phyloP scores from a whole-genome alignment of 495 filamentous ascomycete species.

The Xanthoparmelia taractica region DNA sequence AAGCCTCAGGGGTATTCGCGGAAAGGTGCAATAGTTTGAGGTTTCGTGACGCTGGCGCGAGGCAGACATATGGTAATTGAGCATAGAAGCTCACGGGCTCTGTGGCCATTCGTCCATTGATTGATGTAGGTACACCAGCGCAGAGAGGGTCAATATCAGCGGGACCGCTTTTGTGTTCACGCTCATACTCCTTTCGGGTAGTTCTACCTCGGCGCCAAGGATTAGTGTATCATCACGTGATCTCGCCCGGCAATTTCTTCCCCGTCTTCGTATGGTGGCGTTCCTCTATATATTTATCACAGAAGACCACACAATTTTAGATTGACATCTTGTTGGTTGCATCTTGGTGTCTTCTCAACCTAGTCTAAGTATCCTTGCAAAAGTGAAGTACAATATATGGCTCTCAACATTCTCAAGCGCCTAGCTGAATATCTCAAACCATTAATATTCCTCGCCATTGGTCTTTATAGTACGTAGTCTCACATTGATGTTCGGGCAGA shows the following conservation, averaged over 20 bases:
- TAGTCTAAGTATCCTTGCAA: not conserved
- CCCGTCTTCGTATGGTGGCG: not conserved
- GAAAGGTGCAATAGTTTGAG: not conserved
- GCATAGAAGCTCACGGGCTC: not conserved
- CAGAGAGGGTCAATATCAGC: no score
- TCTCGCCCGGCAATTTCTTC: no score
- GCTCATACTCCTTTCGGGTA: no score
- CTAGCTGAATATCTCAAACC: slow-evolving; percentile 11
- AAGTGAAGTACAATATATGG: not conserved
- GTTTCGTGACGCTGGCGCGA: not conserved
- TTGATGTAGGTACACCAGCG: no score
- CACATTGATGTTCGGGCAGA: not conserved
- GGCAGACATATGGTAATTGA: not conserved
- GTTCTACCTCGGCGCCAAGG: no score
- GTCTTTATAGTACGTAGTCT: slow-evolving; percentile 12
- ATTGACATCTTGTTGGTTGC: not conserved
- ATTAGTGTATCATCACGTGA: no score
- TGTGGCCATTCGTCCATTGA: no score
- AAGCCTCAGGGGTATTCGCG: not conserved
- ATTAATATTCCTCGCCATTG: slow-evolving; percentile 12
- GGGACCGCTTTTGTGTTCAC: no score
- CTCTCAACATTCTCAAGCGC: not conserved
- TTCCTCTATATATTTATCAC: no score
- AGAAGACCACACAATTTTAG: no score
- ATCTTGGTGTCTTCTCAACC: not conserved